These are phyloP conservation scores for Dittrichia graveolens DNA, from an alignment of 129 eudicot genomes.

Conservation along the genomic window DNA sequence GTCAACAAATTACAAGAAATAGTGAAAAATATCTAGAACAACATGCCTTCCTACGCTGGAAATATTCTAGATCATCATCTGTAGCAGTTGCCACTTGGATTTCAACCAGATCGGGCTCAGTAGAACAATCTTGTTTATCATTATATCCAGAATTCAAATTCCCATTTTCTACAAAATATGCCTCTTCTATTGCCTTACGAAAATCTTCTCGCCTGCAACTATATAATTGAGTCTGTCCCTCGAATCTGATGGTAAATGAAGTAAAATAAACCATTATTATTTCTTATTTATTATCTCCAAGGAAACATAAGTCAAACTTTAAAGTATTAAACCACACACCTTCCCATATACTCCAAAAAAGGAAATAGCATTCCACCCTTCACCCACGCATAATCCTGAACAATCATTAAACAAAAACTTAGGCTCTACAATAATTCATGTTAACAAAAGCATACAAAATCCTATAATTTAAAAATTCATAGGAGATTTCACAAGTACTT, in stretches of 20 bases:
- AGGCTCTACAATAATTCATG: too few species aligned
- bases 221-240: conserved; percentile 81
- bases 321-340: conserved; percentile 45
- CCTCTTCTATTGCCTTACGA: conserved; percentile 87
- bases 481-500: neutral
- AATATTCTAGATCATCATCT: conserved; percentile 44
- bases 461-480: neutral
- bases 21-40: neutral
- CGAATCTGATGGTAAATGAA: conserved; percentile 51
- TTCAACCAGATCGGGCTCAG: conserved; percentile 36
- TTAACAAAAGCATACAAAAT: neutral
- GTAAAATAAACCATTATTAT: neutral
- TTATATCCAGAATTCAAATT: conserved; percentile 35
- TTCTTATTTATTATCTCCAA: neutral
- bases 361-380: conserved; percentile 91
- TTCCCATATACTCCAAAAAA: conserved; percentile 67
- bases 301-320: neutral
- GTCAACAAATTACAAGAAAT: neutral
- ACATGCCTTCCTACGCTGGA: conserved; percentile 53
- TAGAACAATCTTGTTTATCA: conserved; percentile 30
- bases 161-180: conserved; percentile 61
- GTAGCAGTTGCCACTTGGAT: conserved; percentile 53
- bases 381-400: conserved; percentile 97
- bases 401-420: conserved; percentile 12
- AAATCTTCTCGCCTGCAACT: conserved; percentile 82